Percentiles rank a stretch among this genome's conserved stretches.
These are phyloP conservation scores for Fusarium dimerum DNA, from an alignment of 2,329 filamentous ascomycete species.

Conservation along the genomic window DNA sequence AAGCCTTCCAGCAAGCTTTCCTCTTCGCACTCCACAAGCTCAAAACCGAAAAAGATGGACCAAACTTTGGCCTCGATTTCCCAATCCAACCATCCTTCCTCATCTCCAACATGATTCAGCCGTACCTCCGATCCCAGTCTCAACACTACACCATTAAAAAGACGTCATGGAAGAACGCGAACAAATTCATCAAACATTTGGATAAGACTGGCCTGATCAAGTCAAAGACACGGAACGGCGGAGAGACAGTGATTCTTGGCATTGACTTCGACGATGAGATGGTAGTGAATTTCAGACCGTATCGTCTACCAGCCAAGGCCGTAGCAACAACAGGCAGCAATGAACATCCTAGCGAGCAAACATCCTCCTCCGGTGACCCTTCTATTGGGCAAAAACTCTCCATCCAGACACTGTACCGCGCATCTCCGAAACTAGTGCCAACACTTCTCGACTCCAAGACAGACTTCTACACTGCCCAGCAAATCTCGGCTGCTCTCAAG, in stretches of 20 bases:
- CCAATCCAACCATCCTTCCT: slow-evolving; percentile 24
- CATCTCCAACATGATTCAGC: slow-evolving; percentile 26
- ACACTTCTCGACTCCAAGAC: slow-evolving; percentile 23
- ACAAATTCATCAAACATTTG: slow-evolving; percentile 26
- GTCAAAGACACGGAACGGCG: slow-evolving; percentile 23
- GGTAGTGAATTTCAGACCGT: slow-evolving; percentile 18
- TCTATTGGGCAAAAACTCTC: slow-evolving; percentile 13
- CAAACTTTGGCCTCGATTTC: slow-evolving; percentile 20
- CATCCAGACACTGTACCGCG: slow-evolving; percentile 20
- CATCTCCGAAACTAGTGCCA: slow-evolving; percentile 18
- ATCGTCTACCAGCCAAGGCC: slow-evolving; percentile 15
- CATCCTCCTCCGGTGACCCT: slow-evolving; percentile 1
- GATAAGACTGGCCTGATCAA: slow-evolving; percentile 14
- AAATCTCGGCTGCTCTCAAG: slow-evolving; percentile 22
- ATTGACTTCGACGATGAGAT: slow-evolving; percentile 22
- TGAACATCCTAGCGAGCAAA: neutral
- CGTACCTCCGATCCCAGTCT: slow-evolving; percentile 21
- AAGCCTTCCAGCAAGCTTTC: slow-evolving; percentile 21
- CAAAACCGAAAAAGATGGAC: slow-evolving; percentile 11
- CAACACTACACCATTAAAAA: slow-evolving; percentile 24
- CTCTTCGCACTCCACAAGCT: slow-evolving; percentile 22
- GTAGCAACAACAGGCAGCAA: neutral
- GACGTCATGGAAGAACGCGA: slow-evolving; percentile 26
- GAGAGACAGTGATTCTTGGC: slow-evolving; percentile 23
- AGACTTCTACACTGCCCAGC: slow-evolving; percentile 18